Percentiles rank a stretch among this genome's conserved stretches.
phyloP scores from a whole-genome alignment of 2,329 filamentous ascomycete species.

The Clonostachys rhizophaga region DNA sequence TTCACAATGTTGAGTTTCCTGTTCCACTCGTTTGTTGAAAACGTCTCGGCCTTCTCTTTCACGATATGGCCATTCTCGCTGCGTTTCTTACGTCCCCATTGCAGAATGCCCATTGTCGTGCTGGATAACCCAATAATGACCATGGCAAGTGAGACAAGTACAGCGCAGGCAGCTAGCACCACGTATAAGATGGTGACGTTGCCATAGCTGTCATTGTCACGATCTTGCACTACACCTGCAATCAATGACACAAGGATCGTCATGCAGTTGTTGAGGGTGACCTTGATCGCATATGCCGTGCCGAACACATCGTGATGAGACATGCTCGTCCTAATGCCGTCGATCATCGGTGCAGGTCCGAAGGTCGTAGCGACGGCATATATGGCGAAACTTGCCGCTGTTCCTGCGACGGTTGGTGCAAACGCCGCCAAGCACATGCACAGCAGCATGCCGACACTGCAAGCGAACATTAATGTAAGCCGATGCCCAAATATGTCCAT shows the following conservation, averaged over 20 bases:
- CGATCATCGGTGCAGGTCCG: slow-evolving; percentile 45
- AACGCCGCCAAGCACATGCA: slow-evolving; percentile 47
- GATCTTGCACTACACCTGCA: slow-evolving; percentile 44
- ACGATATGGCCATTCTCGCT: slow-evolving; percentile 28
- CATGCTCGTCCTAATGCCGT: slow-evolving; percentile 44
- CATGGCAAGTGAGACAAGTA: slow-evolving; percentile 29
- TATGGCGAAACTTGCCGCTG: slow-evolving; percentile 46
- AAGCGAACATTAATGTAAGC: slow-evolving; percentile 31
- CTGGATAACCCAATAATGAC: slow-evolving; percentile 24
- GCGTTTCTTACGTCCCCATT: slow-evolving; percentile 44
- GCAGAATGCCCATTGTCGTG: slow-evolving; percentile 34
- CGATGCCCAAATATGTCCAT: slow-evolving; percentile 46
- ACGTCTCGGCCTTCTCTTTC: slow-evolving; percentile 27
- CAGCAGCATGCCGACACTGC: slow-evolving; percentile 35
- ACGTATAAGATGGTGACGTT: slow-evolving; percentile 44
- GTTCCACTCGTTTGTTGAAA: slow-evolving; percentile 12
- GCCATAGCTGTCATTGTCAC: slow-evolving; percentile 41
- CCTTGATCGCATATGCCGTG: slow-evolving; percentile 44
- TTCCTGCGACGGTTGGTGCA: slow-evolving; percentile 34
- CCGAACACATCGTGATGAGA: slow-evolving; percentile 48
- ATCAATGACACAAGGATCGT: slow-evolving; percentile 46
- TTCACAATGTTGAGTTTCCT: slow-evolving; percentile 2
- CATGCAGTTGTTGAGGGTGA: slow-evolving; percentile 49
- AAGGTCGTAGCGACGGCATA: slow-evolving; percentile 42
- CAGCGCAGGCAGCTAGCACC: slow-evolving; percentile 33